These are phyloP conservation scores for Fusarium caatingaense DNA, from an alignment of 2,329 filamentous ascomycete genomes.

Conservation along the genomic window DNA sequence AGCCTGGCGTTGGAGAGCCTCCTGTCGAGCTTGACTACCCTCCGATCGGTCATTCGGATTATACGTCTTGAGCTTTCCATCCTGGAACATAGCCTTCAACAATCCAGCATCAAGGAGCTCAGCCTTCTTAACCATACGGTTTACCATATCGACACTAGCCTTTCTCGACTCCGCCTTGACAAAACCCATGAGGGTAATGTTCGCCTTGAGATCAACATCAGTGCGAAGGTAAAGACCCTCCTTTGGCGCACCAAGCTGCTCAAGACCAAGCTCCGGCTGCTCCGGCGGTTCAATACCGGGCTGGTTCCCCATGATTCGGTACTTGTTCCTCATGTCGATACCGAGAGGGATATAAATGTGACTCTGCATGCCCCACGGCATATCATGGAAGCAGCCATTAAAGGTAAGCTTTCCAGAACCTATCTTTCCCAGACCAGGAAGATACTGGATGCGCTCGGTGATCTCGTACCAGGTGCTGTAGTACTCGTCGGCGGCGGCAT, in stretches of 20 bases:
- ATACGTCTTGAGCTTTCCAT: constrained; percentile 71
- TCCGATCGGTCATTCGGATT: constrained; percentile 64
- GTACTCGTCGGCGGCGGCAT: constrained; percentile 76
- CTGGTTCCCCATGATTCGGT: constrained; percentile 76
- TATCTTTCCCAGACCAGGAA: constrained; percentile 73
- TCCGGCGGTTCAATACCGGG: constrained; percentile 72
- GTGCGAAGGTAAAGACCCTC: constrained; percentile 76
- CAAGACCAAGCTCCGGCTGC: constrained; percentile 69
- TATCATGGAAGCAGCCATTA: constrained; percentile 77
- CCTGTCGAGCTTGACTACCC: constrained; percentile 31
- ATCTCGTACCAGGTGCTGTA: constrained; percentile 82
- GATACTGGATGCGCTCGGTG: constrained; percentile 73
- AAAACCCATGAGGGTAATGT: constrained; percentile 71
- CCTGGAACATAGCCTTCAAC: constrained; percentile 74
- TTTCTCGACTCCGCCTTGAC: constrained; percentile 75
- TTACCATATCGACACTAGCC: constrained; percentile 74
- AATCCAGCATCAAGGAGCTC: constrained; percentile 74
- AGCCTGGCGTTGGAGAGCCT: constrained; percentile 55
- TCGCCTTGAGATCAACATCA: constrained; percentile 78
- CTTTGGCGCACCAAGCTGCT: constrained; percentile 67
- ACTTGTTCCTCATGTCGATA: constrained; percentile 75
- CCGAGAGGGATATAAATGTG: constrained; percentile 77
- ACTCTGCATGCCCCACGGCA: constrained; percentile 77
- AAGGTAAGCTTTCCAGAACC: constrained; percentile 75
- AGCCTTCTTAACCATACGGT: constrained; percentile 76